Evolutionary conservation across 768 basidiomycete species (phyloP).

Genomic region (Mycena rebaudengoi): DNA sequence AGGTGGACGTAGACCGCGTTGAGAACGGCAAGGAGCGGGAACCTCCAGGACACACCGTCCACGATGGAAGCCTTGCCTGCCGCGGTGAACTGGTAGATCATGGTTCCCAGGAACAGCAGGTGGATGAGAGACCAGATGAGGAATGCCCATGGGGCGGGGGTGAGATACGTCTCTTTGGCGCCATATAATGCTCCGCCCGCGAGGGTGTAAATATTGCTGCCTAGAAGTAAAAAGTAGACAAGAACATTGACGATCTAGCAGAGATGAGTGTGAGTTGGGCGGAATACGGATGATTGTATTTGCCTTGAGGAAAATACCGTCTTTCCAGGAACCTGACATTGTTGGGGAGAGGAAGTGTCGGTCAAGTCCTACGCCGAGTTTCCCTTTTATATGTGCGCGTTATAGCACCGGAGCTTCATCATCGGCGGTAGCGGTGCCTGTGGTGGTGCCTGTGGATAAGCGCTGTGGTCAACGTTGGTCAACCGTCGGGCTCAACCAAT

Average conservation of each 20-base stretch:
- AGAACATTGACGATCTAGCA: slow-evolving; percentile 78
- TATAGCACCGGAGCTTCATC: no score
- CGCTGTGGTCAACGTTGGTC: no score
- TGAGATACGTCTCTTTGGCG: slow-evolving; percentile 90
- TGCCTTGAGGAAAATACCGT: slow-evolving; percentile 85
- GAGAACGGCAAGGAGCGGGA: slow-evolving; percentile 86
- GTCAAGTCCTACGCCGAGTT: no score
- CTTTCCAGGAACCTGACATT: slow-evolving; percentile 78
- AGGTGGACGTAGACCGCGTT: slow-evolving; percentile 91
- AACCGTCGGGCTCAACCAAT: no score
- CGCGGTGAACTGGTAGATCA: slow-evolving; percentile 90
- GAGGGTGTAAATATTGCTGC: slow-evolving; percentile 88
- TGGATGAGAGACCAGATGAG: slow-evolving; percentile 94
- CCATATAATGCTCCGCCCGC: slow-evolving; percentile 65
- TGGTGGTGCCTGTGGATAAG: no score
- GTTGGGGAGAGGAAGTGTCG: no score
- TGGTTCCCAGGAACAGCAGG: slow-evolving; percentile 86
- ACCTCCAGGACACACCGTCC: slow-evolving; percentile 91
- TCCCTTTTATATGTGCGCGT: no score
- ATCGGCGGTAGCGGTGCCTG: no score
- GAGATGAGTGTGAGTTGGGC: background rate
- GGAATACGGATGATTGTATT: slow-evolving; percentile 3
- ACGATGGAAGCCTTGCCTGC: slow-evolving; percentile 80
- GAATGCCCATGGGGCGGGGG: slow-evolving; percentile 94
- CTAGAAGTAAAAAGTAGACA: slow-evolving; percentile 87